Evolutionary conservation across 208 protist genomes (phyloP).

Genomic region (Herpetomonas muscarum): DNA sequence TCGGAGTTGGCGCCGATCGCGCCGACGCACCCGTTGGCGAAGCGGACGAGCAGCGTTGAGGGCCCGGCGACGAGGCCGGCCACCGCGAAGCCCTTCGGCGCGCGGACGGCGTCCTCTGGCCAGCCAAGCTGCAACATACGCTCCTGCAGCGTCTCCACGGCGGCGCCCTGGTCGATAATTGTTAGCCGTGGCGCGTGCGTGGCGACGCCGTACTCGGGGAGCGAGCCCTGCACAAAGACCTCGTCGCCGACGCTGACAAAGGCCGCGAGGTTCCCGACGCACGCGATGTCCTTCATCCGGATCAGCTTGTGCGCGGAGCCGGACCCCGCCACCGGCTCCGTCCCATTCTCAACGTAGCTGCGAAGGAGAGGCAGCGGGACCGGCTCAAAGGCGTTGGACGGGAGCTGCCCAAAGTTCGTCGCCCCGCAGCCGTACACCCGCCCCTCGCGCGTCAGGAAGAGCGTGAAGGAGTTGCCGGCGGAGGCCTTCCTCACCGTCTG

Average conservation of each 20-base stretch:
- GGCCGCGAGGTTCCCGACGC: constrained; percentile 37
- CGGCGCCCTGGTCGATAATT: constrained; percentile 36
- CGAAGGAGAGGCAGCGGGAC: constrained; percentile 50
- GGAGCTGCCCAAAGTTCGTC: constrained; percentile 60
- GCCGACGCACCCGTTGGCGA: constrained; percentile 63
- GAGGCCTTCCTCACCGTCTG: constrained; percentile 39
- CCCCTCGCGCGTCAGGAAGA: constrained; percentile 62
- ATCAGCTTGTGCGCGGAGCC: constrained; percentile 34
- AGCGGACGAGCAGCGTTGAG: constrained; percentile 51
- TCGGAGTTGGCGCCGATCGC: constrained; percentile 67
- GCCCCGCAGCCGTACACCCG: constrained; percentile 68
- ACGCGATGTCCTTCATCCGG: constrained; percentile 60
- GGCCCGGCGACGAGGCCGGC: constrained; percentile 34
- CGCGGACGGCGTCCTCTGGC: not conserved
- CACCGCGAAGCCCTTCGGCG: constrained; percentile 27
- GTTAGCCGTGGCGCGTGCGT: constrained; percentile 50
- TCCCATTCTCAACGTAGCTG: constrained; percentile 23
- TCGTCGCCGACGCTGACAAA: constrained; percentile 57
- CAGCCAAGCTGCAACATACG: constrained; percentile 8
- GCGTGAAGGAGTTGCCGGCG: constrained; percentile 60
- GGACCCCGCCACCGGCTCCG: not conserved
- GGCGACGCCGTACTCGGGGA: constrained; percentile 57
- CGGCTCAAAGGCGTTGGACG: constrained; percentile 58
- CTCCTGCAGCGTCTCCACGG: constrained; percentile 17
- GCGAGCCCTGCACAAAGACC: constrained; percentile 54